Conservation (phyloP, 148 eudicot genomes). For the Persicaria maculosa region DNA sequence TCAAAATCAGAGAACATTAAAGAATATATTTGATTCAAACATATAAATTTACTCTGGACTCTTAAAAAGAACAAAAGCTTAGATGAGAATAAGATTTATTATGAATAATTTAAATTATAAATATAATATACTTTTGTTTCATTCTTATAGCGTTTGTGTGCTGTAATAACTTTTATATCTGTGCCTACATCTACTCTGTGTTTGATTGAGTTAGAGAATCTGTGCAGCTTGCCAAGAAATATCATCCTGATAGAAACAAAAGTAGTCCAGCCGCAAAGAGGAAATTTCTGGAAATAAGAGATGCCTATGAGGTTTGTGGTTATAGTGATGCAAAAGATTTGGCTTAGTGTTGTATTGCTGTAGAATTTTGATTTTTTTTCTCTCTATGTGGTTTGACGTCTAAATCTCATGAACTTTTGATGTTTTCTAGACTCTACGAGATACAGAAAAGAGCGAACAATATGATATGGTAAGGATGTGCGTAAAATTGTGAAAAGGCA, state of each 20-base stretch:
- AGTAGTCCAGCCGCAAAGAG: slow-evolving; percentile 74
- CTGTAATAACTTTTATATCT: no score
- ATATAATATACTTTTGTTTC: no score
- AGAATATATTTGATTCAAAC: no score
- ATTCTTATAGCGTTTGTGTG: no score
- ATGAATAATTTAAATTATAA: no score
- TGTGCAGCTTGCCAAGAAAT: slow-evolving; percentile 83
- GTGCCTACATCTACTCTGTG: neutral
- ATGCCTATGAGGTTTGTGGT: slow-evolving; percentile 80
- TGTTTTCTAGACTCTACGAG: slow-evolving; percentile 61
- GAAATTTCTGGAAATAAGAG: slow-evolving; percentile 94
- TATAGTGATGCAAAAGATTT: neutral
- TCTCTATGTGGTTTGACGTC: neutral
- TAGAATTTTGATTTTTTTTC: neutral
- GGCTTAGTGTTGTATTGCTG: neutral
- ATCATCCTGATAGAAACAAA: slow-evolving; percentile 89
- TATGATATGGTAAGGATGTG: slow-evolving; percentile 70
- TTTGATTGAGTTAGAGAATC: neutral
- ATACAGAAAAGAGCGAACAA: slow-evolving; percentile 63
- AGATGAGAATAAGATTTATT: no score
- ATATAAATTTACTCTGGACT: no score
- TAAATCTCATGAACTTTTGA: slow-evolving; percentile 22
- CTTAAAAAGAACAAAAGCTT: no score
- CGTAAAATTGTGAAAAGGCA: neutral
- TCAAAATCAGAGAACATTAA: no score